These are phyloP conservation scores for Trichoderma virens DNA, from an alignment of 495 filamentous ascomycete genomes.

Conservation along the genomic window DNA sequence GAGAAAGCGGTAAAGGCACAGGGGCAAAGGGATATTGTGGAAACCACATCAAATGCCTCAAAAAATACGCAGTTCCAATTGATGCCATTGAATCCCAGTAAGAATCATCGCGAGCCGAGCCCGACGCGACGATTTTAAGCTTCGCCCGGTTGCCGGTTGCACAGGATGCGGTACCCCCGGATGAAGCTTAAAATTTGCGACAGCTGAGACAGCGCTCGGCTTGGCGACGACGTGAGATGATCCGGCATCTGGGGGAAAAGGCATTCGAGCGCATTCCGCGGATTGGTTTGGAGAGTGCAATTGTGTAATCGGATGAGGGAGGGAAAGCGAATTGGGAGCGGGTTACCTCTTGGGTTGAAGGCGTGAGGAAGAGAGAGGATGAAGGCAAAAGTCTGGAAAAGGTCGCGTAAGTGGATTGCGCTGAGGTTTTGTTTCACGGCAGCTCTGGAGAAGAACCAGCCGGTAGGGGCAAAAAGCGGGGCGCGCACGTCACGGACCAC, in stretches of 20 bases:
- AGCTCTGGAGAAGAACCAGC: background rate
- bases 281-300: too few species aligned
- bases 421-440: constrained; percentile 6
- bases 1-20: background rate
- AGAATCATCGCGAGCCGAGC: background rate
- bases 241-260: too few species aligned
- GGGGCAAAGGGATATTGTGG: background rate
- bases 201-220: background rate
- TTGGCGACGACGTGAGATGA: too few species aligned
- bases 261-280: too few species aligned
- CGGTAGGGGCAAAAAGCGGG: background rate
- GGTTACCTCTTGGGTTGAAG: constrained; percentile 2
- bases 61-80: background rate
- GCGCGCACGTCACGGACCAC: constrained; percentile 5
- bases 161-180: background rate
- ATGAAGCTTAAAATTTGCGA: background rate
- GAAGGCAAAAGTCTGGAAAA: background rate
- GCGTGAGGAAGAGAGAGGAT: background rate
- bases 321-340: background rate
- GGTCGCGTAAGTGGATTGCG: constrained; percentile 6
- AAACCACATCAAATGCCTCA: constrained; percentile 4
- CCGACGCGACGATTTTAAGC: background rate
- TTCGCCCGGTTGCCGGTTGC: background rate
- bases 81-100: background rate
- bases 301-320: background rate